Percentiles rank a stretch among this genome's conserved stretches.
Evolutionary conservation across 2,329 filamentous ascomycete genomes (phyloP).

Genomic region (Tolypocladium tundrense): DNA sequence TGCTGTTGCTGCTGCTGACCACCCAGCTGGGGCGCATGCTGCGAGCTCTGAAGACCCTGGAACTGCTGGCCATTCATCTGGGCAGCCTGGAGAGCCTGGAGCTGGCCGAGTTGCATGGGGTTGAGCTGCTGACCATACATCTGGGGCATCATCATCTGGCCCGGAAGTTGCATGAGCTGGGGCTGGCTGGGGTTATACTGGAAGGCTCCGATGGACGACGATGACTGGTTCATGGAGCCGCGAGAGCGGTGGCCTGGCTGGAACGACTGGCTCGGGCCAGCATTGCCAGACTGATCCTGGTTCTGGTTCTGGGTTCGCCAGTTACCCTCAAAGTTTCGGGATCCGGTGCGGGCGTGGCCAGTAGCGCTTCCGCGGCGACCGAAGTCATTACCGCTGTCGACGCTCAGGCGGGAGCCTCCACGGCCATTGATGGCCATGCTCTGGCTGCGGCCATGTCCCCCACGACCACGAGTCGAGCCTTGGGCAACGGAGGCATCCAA

Average conservation of each 20-base stretch:
- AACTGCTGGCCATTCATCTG: slow-evolving; percentile 71
- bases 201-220: slow-evolving; percentile 75
- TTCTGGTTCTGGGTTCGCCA: slow-evolving; percentile 74
- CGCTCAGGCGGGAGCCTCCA: slow-evolving; percentile 59
- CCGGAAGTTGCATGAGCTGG: slow-evolving; percentile 76
- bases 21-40: slow-evolving; percentile 59
- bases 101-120: slow-evolving; percentile 76
- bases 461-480: slow-evolving; percentile 40
- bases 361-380: slow-evolving; percentile 53
- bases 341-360: slow-evolving; percentile 68
- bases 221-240: slow-evolving; percentile 75
- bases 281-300: slow-evolving; percentile 43
- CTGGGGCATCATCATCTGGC: slow-evolving; percentile 77
- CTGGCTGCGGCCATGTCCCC: slow-evolving; percentile 69
- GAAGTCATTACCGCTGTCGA: slow-evolving; percentile 50
- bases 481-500: slow-evolving; percentile 26
- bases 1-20: slow-evolving; percentile 73
- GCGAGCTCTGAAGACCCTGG: slow-evolving; percentile 56
- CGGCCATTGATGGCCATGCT: slow-evolving; percentile 75
- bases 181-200: slow-evolving; percentile 75
- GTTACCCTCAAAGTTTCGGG: slow-evolving; percentile 94
- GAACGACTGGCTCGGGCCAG: slow-evolving; percentile 59
- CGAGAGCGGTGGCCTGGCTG: slow-evolving; percentile 86
- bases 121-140: slow-evolving; percentile 86
- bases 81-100: slow-evolving; percentile 85